A percentile compares a stretch with the other conserved stretches of the same genome.
phyloP scores from a whole-genome alignment of 2,329 filamentous ascomycete genomes.

The Penicillium sp. region DNA sequence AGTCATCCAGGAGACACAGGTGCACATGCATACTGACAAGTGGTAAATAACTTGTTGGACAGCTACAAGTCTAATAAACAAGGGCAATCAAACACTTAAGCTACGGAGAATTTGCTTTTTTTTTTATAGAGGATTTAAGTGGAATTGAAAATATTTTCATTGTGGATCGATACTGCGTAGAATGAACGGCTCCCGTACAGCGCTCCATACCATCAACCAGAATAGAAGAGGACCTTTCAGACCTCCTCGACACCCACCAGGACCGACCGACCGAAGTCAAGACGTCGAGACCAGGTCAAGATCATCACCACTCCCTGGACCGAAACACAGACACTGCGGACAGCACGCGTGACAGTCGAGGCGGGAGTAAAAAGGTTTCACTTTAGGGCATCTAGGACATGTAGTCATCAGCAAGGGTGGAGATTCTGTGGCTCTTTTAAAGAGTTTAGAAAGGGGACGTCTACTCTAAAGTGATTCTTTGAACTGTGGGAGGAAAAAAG shows the following conservation, averaged over 20 bases:
- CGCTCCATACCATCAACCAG: constrained; percentile 39
- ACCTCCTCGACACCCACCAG: constrained; percentile 85
- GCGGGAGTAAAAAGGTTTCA: constrained; percentile 65
- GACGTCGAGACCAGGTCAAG: constrained; percentile 71
- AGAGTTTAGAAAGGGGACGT: constrained; percentile 86
- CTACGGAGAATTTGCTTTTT: background rate
- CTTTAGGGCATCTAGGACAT: constrained; percentile 87
- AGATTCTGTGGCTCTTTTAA: constrained; percentile 87
- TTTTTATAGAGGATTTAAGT: background rate
- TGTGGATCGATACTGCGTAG: too few relatives aligned
- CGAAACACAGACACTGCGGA: constrained; percentile 41
- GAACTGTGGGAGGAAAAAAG: constrained; percentile 36
- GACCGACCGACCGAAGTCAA: constrained; percentile 72
- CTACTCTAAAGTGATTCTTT: constrained; percentile 98
- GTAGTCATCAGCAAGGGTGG: constrained; percentile 89
- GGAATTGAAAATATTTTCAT: background rate
- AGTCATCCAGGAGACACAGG: too few relatives aligned
- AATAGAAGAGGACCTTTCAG: constrained; percentile 68
- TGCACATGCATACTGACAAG: too few relatives aligned
- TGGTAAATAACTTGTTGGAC: background rate
- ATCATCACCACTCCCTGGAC: constrained; percentile 93
- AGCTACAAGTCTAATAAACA: background rate
- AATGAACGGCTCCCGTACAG: background rate
- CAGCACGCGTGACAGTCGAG: constrained; percentile 39
- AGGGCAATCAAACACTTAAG: fast-evolving